These are phyloP conservation scores for sweet orange (Citrus sinensis) DNA, from an alignment of 345 rosid genomes.

Conservation along the genomic window DVS_A1.0 CM039161.1:22623501-22624000, in stretches of 20 bases:
- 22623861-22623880: conserved; percentile 92
- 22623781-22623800: conserved; percentile 90
- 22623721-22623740: not conserved
- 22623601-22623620: conserved; percentile 21
- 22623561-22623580: conserved; percentile 96
- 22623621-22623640: conserved; percentile 1
- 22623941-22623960: conserved; percentile 80
- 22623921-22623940: conserved; percentile 96
- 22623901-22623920: conserved; percentile 95
- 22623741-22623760: too few species aligned
- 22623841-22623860: conserved; percentile 88
- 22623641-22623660: not conserved
- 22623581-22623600: conserved; percentile 98
- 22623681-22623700: not conserved
- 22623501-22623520: conserved; percentile 39
- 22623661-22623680: not conserved
- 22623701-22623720: not conserved
- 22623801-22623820: conserved; percentile 67
- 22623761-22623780: conserved; percentile 19
- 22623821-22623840: conserved; percentile 77
- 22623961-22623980: conserved; percentile 1
- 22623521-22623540: conserved; percentile 98
- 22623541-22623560: conserved; percentile 94
- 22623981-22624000: not conserved
- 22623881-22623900: conserved; percentile 62